Base-by-base conservation (phyloP, 2,329 filamentous ascomycete species). In the Ascochyta pisi region DNA sequence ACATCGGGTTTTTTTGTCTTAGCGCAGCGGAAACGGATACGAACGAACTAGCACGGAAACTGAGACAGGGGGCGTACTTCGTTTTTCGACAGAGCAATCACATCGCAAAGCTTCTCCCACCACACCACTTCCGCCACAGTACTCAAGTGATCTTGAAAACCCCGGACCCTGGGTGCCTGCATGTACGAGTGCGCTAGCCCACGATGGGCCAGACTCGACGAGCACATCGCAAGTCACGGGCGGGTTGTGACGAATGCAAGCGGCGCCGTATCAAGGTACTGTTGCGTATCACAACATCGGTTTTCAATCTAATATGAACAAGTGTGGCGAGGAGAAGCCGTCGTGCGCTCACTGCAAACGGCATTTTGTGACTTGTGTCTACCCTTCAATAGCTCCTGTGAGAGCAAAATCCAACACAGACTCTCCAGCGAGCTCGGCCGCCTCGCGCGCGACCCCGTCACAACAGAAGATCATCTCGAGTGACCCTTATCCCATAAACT, bases 261-360 rank as follows among this genome's bases (percentile, higher is more conserved):
- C 63, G 59, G 35, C 58, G 64, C n/a, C 56, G 59, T 12, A 67
- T 65, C 35, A 67, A 67, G 57, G 63, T 64, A 54, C 19, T 24
- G n/a, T 37, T 24, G 7, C 23, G 23, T 3, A 8, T 13, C 3
- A 3, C 6, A 12, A 12, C 22, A n/a, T 23, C 6, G 16, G 1
- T 13, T 31, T 15, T 7, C n/a, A 13, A 26, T 23, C 44, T 26
- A 40, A 33, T 12, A 13, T 31, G 2, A 3, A 2, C 10, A 42
- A 63, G 61, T 63, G 61, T 54, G 44, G 47, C 33, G 60, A 62
- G 47, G 57, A 56, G 41, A 54, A 61, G 39, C 57, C 55, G 2
- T 41, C 38, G 13, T 64, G 59, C 22, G 35, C 37, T 15, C 50
- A 59, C 23, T 63, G 61, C 49, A 15, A 47, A n/a, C 58, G 58